Conservation (phyloP, 2,329 filamentous ascomycete species). For the Torrubiellomyces zombiae region DNA sequence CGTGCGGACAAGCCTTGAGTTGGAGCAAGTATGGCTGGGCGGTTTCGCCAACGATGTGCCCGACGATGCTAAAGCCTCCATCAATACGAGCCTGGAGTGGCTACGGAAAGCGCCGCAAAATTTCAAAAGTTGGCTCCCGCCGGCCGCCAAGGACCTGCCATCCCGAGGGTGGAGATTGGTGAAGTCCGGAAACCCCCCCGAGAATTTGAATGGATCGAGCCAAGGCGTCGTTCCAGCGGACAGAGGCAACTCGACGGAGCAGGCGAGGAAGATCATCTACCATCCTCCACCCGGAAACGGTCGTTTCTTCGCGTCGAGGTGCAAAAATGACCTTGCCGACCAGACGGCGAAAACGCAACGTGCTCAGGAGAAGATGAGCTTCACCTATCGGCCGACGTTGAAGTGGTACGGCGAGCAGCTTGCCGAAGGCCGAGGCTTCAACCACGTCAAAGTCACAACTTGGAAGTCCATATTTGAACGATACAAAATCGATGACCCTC, state of each 20-base stretch:
- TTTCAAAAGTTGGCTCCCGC: constrained; percentile 19
- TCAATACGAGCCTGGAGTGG: constrained; percentile 26
- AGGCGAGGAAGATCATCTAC: constrained; percentile 25
- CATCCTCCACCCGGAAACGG: constrained; percentile 23
- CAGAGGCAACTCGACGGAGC: constrained; percentile 8
- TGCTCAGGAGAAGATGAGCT: constrained; percentile 10
- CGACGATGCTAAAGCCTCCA: constrained; percentile 10
- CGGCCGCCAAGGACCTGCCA: constrained; percentile 11
- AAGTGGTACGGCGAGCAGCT: constrained; percentile 34
- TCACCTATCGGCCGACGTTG: constrained; percentile 27
- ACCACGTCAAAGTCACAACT: constrained; percentile 27
- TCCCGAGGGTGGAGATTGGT: constrained; percentile 23
- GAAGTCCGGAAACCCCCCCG: neutral
- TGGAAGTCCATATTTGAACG: constrained; percentile 25
- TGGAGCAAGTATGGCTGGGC: constrained; percentile 30
- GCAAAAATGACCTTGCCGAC: too few species aligned
- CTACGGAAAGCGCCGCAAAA: constrained; percentile 17
- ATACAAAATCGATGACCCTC: constrained; percentile 11
- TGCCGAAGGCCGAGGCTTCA: constrained; percentile 28
- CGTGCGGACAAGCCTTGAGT: constrained; percentile 13
- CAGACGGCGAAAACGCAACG: too few species aligned
- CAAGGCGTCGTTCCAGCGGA: too few species aligned
- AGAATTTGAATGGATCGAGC: too few species aligned
- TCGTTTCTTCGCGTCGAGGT: too few species aligned
- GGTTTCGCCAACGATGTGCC: constrained; percentile 10